phyloP scores from a whole-genome alignment of 2,329 filamentous ascomycete species.

The Chrysosphaeria jannelii region DNA sequence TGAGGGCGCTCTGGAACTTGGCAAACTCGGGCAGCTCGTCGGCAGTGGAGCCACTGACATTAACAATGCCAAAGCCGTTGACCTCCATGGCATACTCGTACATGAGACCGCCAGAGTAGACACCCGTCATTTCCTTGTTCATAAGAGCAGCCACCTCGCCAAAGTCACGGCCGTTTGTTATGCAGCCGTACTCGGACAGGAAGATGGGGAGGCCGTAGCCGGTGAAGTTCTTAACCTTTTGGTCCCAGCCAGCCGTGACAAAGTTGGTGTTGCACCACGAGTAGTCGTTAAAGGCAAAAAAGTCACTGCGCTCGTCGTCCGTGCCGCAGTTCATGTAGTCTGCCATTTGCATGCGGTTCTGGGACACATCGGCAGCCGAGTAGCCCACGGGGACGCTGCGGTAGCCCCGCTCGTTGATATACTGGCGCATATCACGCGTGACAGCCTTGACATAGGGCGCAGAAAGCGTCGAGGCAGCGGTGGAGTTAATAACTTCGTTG shows the following conservation, averaged over 20 bases:
- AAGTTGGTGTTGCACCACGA: slow-evolving; percentile 57
- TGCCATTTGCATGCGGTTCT: slow-evolving; percentile 66
- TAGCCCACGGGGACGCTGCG: slow-evolving; percentile 47
- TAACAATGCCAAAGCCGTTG: slow-evolving; percentile 54
- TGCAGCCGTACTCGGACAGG: slow-evolving; percentile 88
- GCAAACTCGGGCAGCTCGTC: slow-evolving; percentile 31
- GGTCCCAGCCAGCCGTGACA: slow-evolving; percentile 44
- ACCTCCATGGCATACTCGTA: slow-evolving; percentile 76
- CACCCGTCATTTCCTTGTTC: slow-evolving; percentile 48
- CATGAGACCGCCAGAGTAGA: slow-evolving; percentile 87
- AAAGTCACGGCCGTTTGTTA: slow-evolving; percentile 51
- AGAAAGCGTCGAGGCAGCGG: slow-evolving; percentile 26
- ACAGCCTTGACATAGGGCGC: slow-evolving; percentile 53
- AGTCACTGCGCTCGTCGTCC: slow-evolving; percentile 60
- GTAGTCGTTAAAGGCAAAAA: slow-evolving; percentile 76
- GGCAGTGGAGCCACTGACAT: slow-evolving; percentile 23
- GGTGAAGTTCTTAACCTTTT: slow-evolving; percentile 67
- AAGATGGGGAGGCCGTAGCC: slow-evolving; percentile 75
- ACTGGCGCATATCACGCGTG: slow-evolving; percentile 47
- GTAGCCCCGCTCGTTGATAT: slow-evolving; percentile 28
- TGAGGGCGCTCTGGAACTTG: slow-evolving; percentile 17
- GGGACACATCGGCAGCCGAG: slow-evolving; percentile 48
- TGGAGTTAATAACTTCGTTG: slow-evolving; percentile 51
- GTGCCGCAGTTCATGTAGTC: slow-evolving; percentile 81
- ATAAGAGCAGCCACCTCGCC: slow-evolving; percentile 56